A percentile compares a stretch with the other conserved stretches of the same genome.
These are phyloP conservation scores for Borovskyia barvae DNA, from an alignment of 208 protist genomes.

Conservation along the genomic window DNA sequence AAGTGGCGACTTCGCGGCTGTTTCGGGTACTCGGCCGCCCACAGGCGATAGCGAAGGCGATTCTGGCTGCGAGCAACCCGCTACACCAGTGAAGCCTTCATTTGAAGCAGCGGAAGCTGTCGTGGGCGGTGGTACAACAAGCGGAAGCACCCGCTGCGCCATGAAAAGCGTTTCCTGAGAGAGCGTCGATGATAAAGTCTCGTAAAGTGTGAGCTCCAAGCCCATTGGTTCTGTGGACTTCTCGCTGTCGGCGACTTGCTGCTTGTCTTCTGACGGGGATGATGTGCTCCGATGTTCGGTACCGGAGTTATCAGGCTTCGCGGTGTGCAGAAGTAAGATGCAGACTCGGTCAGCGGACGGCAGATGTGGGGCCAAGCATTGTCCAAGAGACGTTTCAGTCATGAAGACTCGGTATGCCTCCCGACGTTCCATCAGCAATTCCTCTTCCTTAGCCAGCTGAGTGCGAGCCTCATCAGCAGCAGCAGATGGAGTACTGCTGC, in stretches of 20 bases:
- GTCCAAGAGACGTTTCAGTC: slow-evolving; percentile 1
- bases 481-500: neutral
- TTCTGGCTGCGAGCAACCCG: too few relatives aligned
- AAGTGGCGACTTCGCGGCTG: neutral
- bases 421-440: slow-evolving; percentile 7
- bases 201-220: slow-evolving; percentile 7
- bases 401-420: slow-evolving; percentile 12
- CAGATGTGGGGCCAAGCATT: slow-evolving; percentile 1
- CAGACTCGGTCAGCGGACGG: neutral
- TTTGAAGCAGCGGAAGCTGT: too few relatives aligned
- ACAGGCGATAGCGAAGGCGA: too few relatives aligned
- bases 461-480: neutral
- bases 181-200: slow-evolving; percentile 2
- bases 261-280: neutral
- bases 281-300: too few relatives aligned
- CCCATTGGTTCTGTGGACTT: neutral
- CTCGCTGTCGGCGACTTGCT: neutral
- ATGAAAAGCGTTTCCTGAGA: slow-evolving; percentile 8
- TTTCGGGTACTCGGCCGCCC: neutral
- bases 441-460: slow-evolving; percentile 8
- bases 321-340: neutral
- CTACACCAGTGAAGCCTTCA: too few relatives aligned
- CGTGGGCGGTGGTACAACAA: neutral
- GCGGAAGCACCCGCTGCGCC: slow-evolving; percentile 10
- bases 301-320: too few relatives aligned